Conservation (phyloP, 352 stramenopile species). For the Phytophthora vignae region DNA sequence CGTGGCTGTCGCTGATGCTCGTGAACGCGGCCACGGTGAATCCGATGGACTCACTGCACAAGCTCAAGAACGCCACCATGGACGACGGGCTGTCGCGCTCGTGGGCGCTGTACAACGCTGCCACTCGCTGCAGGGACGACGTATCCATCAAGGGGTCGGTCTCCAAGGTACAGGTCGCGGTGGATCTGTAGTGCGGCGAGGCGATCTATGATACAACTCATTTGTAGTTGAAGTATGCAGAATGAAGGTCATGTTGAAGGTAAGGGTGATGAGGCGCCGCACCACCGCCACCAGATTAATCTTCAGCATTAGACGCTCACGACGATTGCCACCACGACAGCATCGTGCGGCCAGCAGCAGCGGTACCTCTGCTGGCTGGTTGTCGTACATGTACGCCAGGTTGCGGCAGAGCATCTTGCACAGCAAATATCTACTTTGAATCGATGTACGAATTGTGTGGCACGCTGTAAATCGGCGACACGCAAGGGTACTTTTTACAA, state of each 20-base stretch:
- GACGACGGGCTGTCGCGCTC: slow-evolving; percentile 72
- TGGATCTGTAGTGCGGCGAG: slow-evolving; percentile 13
- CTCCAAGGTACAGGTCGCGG: slow-evolving; percentile 15
- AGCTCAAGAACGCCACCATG: slow-evolving; percentile 60
- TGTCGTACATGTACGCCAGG: not conserved
- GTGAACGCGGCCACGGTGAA: slow-evolving; percentile 75
- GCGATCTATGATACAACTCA: not conserved
- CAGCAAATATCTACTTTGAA: not conserved
- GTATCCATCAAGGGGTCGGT: slow-evolving; percentile 8
- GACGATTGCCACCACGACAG: slow-evolving; percentile 1
- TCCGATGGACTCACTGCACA: slow-evolving; percentile 52
- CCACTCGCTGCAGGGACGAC: slow-evolving; percentile 42
- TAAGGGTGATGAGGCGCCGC: not conserved
- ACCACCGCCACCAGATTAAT: slow-evolving; percentile 4
- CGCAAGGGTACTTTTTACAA: slow-evolving; percentile 6
- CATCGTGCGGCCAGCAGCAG: not conserved
- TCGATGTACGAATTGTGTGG: not conserved
- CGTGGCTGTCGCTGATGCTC: slow-evolving; percentile 76
- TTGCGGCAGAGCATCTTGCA: not conserved
- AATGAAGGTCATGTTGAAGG: slow-evolving; percentile 17
- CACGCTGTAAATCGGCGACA: not conserved
- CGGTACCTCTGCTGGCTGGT: not conserved
- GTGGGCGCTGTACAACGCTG: slow-evolving; percentile 79
- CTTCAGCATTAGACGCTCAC: not conserved
- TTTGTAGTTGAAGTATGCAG: slow-evolving; percentile 3